Base-by-base conservation (phyloP, 192 early-diverging fungal species). In the Backusella tarrabulga region DNA sequence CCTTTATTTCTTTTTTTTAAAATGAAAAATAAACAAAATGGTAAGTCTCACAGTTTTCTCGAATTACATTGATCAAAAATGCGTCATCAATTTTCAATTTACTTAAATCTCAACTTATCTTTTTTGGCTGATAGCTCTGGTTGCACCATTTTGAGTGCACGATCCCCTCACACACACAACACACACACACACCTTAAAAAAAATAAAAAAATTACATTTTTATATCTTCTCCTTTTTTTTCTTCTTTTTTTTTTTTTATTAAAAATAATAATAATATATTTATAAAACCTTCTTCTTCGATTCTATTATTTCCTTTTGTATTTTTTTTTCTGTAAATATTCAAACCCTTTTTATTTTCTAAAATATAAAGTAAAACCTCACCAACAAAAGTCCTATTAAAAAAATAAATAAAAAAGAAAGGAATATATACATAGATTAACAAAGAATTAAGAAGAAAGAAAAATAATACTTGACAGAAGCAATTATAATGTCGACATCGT, bases 251-350 rank as follows among this genome's bases (percentile, higher is more conserved):
- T 36, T 68, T 34, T 34, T 68, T 68, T 68, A 0, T 68, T 68
- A 42, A 42, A 42, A 42, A 42, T 36, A 36, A 42, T 42, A 42
- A 42, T 42, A 42, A 42, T 17, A 34, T 67, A 32, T 67, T 32
- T 67, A 32, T 67, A 34, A 26, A 15, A 34, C 26, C 63, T 67
- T 12, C 63, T 67, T 67, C 34, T 34, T 67, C n/a, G 63, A 14
- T 66, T 26, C 63, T 66, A 32, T 67, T 36, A 68, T 35, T 36
- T 36, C 34, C 19, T 68, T 68, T 68, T 68, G 32, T 68, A 35
- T 68, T 68, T 68, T 68, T 68, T 68, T 68, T 68, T 68, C 29
- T 34, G 29, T 34, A 67, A 26, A 67, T 34, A 42, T 42, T 11
- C 41, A 42, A 42, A 42, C 11, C 41, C 41, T 54, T 56, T 56